Conservation (phyloP, 305 asterid genomes). For the Solanum aculeatissimum region DNA sequence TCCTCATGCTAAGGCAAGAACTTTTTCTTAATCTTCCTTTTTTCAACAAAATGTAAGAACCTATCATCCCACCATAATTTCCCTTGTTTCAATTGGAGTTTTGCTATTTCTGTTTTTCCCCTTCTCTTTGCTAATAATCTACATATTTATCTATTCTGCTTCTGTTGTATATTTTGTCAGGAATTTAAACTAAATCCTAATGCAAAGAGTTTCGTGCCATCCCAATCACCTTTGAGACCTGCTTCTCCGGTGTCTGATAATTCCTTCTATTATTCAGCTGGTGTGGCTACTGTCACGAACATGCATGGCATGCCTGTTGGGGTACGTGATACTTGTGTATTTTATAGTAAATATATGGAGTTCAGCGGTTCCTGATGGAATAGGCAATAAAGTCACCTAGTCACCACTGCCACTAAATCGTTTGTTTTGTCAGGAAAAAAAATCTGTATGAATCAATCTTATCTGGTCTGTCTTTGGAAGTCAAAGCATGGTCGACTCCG, state of each 20-base stretch:
- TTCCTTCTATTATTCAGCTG: constrained; percentile 75
- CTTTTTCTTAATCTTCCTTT: not conserved
- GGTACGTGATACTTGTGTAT: constrained; percentile 33
- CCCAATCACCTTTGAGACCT: constrained; percentile 58
- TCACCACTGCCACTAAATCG: no score
- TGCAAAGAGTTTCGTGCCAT: constrained; percentile 74
- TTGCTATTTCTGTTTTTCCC: not conserved
- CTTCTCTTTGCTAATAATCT: not conserved
- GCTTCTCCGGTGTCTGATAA: constrained; percentile 69
- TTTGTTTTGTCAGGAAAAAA: not conserved
- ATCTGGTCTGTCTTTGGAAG: not conserved
- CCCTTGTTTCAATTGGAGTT: not conserved
- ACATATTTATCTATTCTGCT: not conserved
- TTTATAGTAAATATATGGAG: not conserved
- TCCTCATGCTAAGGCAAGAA: constrained; percentile 81
- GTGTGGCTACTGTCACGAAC: constrained; percentile 45
- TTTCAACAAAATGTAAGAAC: not conserved
- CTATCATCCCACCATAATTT: not conserved
- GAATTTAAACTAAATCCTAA: constrained; percentile 86
- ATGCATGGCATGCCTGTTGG: constrained; percentile 90
- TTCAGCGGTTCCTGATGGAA: no score
- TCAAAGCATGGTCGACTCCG: not conserved
- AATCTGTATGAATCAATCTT: not conserved
- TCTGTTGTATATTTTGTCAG: constrained; percentile 29
- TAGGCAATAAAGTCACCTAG: no score